phyloP scores from a whole-genome alignment of 192 early-diverging fungal genomes.

The Backusella tarrabulga region DNA sequence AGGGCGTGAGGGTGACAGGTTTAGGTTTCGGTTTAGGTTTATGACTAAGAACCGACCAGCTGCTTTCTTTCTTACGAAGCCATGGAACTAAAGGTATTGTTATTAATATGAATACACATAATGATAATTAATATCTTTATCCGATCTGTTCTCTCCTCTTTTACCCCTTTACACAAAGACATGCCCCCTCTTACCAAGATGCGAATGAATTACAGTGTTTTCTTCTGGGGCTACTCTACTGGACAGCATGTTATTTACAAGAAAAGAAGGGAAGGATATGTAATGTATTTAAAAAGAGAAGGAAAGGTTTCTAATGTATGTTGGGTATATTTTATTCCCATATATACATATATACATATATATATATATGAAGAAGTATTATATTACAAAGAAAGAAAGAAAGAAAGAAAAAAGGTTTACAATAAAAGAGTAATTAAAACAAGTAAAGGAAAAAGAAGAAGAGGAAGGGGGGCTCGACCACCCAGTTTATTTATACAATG shows the following conservation, averaged over 20 bases:
- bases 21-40: neutral
- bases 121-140: neutral
- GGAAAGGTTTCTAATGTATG: neutral
- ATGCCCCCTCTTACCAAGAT: neutral
- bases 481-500: neutral
- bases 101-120: neutral
- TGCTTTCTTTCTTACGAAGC: slow-evolving; percentile 16
- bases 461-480: neutral
- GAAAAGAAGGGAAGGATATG: neutral
- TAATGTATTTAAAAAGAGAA: neutral
- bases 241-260: neutral
- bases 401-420: neutral
- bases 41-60: slow-evolving; percentile 1
- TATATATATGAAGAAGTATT: neutral
- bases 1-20: neutral
- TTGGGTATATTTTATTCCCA: neutral
- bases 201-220: neutral
- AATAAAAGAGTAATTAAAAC: neutral
- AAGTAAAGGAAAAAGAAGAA: neutral
- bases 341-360: neutral
- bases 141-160: neutral
- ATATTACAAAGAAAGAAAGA: neutral
- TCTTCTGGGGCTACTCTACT: slow-evolving; percentile 3
- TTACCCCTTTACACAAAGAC: neutral
- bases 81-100: neutral